These are phyloP conservation scores for Xylona heveae DNA, from an alignment of 495 filamentous ascomycete species.

Conservation along the genomic window DNA sequence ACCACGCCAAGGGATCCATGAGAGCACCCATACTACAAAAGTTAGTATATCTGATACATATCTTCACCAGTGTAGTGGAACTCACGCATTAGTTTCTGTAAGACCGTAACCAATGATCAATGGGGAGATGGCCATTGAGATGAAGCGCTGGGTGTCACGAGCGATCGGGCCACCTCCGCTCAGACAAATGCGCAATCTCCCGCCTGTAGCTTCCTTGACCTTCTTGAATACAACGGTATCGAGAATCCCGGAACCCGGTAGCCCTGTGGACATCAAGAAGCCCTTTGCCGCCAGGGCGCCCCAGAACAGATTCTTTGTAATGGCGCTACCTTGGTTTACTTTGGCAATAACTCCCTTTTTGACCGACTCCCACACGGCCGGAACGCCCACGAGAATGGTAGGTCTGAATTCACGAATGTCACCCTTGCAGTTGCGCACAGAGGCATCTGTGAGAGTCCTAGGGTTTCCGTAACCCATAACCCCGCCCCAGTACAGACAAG, in stretches of 20 bases:
- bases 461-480: conserved; percentile 96
- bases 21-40: conserved; percentile 52
- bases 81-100: conserved; percentile 66
- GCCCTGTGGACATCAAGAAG: conserved; percentile 49
- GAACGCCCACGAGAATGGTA: conserved; percentile 81
- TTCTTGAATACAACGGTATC: conserved; percentile 76
- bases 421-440: conserved; percentile 82
- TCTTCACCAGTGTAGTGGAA: not conserved
- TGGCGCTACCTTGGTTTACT: conserved; percentile 48
- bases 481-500: conserved; percentile 79
- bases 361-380: conserved; percentile 91
- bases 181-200: conserved; percentile 58
- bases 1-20: conserved; percentile 82
- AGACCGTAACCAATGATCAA: conserved; percentile 92
- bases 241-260: conserved; percentile 53
- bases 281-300: conserved; percentile 66
- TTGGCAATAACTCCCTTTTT: conserved; percentile 93
- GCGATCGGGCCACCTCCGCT: conserved; percentile 75
- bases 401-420: conserved; percentile 91
- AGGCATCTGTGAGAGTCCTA: conserved; percentile 73
- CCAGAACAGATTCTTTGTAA: conserved; percentile 83
- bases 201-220: conserved; percentile 77
- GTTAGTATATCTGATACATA: conserved; percentile 2
- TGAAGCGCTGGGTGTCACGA: conserved; percentile 70
- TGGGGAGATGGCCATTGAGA: conserved; percentile 70